A percentile compares a stretch with the other conserved stretches of the same genome.
Evolutionary conservation across 139 green algal genomes (phyloP).

Genomic region (Auxenochlorella pyrenoidosa): DNA sequence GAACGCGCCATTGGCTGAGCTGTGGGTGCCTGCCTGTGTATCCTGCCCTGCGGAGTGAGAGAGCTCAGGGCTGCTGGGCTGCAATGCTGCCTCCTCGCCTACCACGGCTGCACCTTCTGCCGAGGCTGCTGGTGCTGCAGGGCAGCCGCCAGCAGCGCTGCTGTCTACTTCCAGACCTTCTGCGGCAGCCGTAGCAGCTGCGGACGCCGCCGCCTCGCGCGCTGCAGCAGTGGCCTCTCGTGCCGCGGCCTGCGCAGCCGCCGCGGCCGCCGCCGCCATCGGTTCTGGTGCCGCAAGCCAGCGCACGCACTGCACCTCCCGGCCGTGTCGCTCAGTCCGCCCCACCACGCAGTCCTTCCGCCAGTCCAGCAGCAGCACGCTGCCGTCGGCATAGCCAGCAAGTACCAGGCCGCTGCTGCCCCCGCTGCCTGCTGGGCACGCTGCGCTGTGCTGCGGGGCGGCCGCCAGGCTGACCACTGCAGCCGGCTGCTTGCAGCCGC

Average conservation of each 20-base stretch:
- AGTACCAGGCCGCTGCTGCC: conserved; percentile 8
- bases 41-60: neutral
- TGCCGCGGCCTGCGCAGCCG: conserved; percentile 2
- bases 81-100: neutral
- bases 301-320: conserved; percentile 34
- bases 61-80: no score
- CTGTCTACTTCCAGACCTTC: neutral
- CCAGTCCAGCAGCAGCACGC: conserved; percentile 30
- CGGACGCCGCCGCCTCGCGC: neutral
- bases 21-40: neutral
- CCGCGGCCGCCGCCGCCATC: neutral
- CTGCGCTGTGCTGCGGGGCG: neutral
- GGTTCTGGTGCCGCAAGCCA: conserved; percentile 1
- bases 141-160: neutral
- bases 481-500: conserved; percentile 5
- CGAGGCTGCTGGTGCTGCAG: neutral
- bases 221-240: neutral
- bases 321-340: neutral
- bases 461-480: conserved; percentile 9
- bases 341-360: neutral
- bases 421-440: neutral
- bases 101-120: neutral
- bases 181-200: conserved; percentile 1
- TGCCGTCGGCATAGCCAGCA: conserved; percentile 19
- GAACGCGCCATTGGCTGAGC: neutral